Conservation (phyloP, 1,284 basidiomycete genomes). For the Cutaneotrichosporon daszewskae region DNA sequence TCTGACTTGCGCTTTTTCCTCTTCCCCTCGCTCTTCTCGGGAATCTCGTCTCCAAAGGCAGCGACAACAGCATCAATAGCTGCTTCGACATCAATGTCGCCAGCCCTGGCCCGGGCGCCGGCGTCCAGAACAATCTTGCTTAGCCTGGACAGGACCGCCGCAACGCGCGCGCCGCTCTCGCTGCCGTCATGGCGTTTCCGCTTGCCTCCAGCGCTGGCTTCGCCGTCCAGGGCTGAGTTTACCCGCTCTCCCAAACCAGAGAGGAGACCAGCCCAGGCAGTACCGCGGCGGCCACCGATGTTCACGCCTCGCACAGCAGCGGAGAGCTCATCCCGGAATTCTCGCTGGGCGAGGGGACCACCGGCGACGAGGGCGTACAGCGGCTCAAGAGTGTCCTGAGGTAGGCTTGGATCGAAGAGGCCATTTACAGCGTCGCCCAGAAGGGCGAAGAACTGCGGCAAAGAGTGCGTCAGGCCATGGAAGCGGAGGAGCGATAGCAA, state of each 20-base stretch:
- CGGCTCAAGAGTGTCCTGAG: constrained; percentile 17
- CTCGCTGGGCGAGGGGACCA: constrained; percentile 19
- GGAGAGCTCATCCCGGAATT: constrained; percentile 8
- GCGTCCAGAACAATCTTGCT: constrained; percentile 13
- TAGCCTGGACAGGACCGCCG: constrained; percentile 11
- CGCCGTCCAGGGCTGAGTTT: not conserved
- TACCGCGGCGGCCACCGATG: constrained; percentile 14
- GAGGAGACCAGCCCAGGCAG: constrained; percentile 12
- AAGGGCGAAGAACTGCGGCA: constrained; percentile 21
- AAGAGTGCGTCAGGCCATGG: constrained; percentile 31
- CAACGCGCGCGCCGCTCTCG: constrained; percentile 2
- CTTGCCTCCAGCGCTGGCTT: constrained; percentile 5
- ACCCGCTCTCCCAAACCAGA: constrained; percentile 5
- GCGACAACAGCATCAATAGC: constrained; percentile 5
- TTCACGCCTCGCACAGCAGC: constrained; percentile 9
- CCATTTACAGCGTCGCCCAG: constrained; percentile 17
- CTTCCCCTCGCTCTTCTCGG: not conserved
- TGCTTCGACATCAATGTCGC: constrained; percentile 12
- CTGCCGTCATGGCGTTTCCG: constrained; percentile 10
- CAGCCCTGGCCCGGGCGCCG: constrained; percentile 9
- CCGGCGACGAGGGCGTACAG: constrained; percentile 24
- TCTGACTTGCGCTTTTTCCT: constrained; percentile 16
- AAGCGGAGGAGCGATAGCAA: constrained; percentile 26
- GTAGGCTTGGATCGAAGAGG: constrained; percentile 18
- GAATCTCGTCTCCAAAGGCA: constrained; percentile 9